phyloP scores from a whole-genome alignment of 345 rosid genomes.

The Draba incana region DNA sequence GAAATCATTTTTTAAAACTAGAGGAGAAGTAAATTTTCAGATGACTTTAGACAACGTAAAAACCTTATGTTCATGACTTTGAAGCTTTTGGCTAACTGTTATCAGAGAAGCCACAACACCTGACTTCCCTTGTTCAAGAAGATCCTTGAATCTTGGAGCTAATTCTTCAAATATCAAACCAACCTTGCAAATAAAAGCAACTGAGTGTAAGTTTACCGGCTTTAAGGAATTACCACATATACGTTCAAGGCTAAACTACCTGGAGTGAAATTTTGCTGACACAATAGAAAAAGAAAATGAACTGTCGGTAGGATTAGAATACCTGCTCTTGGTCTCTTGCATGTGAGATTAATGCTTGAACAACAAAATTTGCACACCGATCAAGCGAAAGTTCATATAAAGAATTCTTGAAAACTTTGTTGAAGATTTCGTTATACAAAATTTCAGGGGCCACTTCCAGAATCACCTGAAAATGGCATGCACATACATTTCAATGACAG shows the following conservation, averaged over 20 bases:
- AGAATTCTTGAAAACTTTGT: conserved; percentile 70
- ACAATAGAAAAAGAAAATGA: conserved; percentile 11
- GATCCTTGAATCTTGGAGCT: conserved; percentile 71
- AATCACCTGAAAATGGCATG: conserved; percentile 67
- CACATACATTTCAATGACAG: conserved; percentile 8
- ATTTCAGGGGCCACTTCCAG: conserved; percentile 83
- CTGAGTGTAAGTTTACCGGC: conserved; percentile 11
- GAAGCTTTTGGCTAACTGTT: conserved; percentile 76
- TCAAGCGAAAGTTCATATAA: conserved; percentile 75
- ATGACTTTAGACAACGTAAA: conserved; percentile 21
- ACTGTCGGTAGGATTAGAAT: conserved; percentile 23
- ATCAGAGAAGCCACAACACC: conserved; percentile 86
- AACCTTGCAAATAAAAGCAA: conserved; percentile 57
- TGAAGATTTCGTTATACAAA: conserved; percentile 68
- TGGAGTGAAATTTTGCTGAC: background rate
- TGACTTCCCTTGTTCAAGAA: conserved; percentile 83
- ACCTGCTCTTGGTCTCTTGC: conserved; percentile 77
- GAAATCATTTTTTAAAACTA: background rate
- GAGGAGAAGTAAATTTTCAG: background rate
- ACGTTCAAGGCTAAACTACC: background rate
- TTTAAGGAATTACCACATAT: conserved; percentile 13
- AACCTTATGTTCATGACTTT: conserved; percentile 71
- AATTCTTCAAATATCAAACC: conserved; percentile 78
- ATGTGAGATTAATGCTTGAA: conserved; percentile 79
- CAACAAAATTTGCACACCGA: conserved; percentile 89